phyloP scores from a whole-genome alignment of 164 flowering plant species.

The Sextonia rubra region DNA sequence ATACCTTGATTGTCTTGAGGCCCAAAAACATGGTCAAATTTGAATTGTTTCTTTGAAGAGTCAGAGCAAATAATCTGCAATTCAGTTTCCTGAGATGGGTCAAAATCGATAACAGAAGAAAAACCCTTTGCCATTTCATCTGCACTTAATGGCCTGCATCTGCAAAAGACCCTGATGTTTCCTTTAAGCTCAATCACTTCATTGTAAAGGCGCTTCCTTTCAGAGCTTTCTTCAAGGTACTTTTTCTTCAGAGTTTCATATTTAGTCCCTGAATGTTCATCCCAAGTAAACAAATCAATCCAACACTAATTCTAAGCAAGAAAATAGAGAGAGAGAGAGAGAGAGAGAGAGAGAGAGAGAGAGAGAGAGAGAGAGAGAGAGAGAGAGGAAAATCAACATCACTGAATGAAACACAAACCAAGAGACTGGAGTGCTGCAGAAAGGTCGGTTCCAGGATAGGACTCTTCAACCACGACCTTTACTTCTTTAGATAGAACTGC shows the following conservation, averaged over 20 bases:
- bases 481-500: constrained; percentile 39
- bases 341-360: background rate
- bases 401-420: constrained; percentile 30
- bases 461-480: constrained; percentile 29
- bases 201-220: constrained; percentile 74
- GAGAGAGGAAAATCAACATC: background rate
- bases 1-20: constrained; percentile 81
- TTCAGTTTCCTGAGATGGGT: constrained; percentile 57
- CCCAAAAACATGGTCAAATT: constrained; percentile 73
- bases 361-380: too few relatives aligned
- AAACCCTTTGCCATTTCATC: constrained; percentile 53
- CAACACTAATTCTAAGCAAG: background rate
- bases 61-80: constrained; percentile 54
- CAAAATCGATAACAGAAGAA: constrained; percentile 55
- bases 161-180: constrained; percentile 85
- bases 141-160: constrained; percentile 74
- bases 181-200: constrained; percentile 88
- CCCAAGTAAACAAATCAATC: background rate
- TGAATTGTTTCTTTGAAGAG: constrained; percentile 69
- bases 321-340: too few relatives aligned
- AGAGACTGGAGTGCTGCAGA: constrained; percentile 37
- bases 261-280: constrained; percentile 36
- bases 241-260: constrained; percentile 51
- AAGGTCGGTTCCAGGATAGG: constrained; percentile 43
- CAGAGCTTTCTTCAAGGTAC: constrained; percentile 49